Evolutionary conservation across 306 rosid species (phyloP).

Genomic region (Ormosia semicastrata): DNA sequence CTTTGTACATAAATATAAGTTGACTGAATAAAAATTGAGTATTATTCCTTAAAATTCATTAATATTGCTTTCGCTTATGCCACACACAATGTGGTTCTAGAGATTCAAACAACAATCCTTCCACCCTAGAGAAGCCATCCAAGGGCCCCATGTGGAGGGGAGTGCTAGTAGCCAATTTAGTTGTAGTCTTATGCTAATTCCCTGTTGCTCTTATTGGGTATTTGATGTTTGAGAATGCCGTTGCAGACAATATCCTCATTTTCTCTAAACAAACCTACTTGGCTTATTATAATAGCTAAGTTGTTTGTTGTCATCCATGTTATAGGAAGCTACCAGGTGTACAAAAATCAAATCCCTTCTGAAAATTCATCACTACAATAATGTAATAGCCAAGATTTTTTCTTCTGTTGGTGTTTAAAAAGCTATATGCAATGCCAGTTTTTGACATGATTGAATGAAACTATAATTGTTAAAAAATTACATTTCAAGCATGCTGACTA

Average conservation of each 20-base stretch:
- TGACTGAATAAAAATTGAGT: too few species aligned
- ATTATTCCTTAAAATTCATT: too few species aligned
- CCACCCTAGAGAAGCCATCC: slow-evolving; percentile 63
- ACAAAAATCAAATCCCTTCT: not conserved
- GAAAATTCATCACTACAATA: not conserved
- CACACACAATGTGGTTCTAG: slow-evolving; percentile 71
- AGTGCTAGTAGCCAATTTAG: slow-evolving; percentile 42
- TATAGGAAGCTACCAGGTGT: slow-evolving; percentile 78
- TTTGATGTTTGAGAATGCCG: slow-evolving; percentile 54
- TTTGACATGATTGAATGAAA: slow-evolving; percentile 74
- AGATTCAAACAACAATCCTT: slow-evolving; percentile 76
- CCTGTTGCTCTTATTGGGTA: slow-evolving; percentile 73
- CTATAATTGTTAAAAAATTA: slow-evolving; percentile 50
- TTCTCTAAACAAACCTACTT: slow-evolving; percentile 55
- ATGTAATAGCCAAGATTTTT: not conserved
- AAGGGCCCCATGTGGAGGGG: slow-evolving; percentile 76
- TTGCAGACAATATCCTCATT: slow-evolving; percentile 57
- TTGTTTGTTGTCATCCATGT: slow-evolving; percentile 70
- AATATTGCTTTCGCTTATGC: slow-evolving; percentile 71
- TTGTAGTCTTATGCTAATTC: slow-evolving; percentile 72
- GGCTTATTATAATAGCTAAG: slow-evolving; percentile 70
- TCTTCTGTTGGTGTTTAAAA: not conserved
- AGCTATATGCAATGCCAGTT: slow-evolving; percentile 86
- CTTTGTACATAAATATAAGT: too few species aligned
- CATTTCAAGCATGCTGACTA: slow-evolving; percentile 37